Base-by-base conservation (phyloP, 2,329 filamentous ascomycete genomes). In the Neonectria punicea region DNA sequence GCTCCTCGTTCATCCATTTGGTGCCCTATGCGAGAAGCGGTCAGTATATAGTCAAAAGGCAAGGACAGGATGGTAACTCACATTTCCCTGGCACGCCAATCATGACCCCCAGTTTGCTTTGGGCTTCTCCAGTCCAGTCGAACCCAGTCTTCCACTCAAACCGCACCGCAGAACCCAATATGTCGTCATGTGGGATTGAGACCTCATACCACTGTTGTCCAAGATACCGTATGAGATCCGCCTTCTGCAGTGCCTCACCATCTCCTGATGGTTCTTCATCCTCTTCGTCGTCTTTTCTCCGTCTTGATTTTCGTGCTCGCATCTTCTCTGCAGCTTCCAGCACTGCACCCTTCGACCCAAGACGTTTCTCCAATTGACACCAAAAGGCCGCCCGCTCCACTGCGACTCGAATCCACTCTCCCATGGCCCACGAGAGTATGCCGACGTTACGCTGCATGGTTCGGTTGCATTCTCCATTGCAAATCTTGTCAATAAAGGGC, bases 81-180 rank as follows among this genome's bases (percentile, higher is more conserved):
- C 90, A 93, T 74, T 86, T 87, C 8, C 80, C 82, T 0, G 90
- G 90, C 44, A 89, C 80, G 5, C 86, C 85, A 2, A 88, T 80
- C 66, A 87, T 75, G 11, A 90, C 80, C 5, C 79, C 80, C 16
- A 92, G 77, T 49, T 81, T 81, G 69, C 86, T 92, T 71, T 86
- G 85, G 5, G 89, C 90, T 73, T 93, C 91, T 6, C 91, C 91
- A 0, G 90, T 90, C 90, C 90, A 93, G 76, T 93, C 90, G 72
- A 93, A 92, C 2, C 79, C 78, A 47, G 92, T 88, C 51, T 78
- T 81, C 91, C 91, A 93, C 61, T 84, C 81, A 1, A 93, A 78
- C 28, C 87, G 83, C 5, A 89, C 60, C 11, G 81, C 75, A 2
- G 85, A 80, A 10, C 79, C 65, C 1, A 80, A 75, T 53, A 70